Evolutionary conservation across 768 basidiomycete genomes (phyloP).

Genomic region (Agrocybe pediades): DNA sequence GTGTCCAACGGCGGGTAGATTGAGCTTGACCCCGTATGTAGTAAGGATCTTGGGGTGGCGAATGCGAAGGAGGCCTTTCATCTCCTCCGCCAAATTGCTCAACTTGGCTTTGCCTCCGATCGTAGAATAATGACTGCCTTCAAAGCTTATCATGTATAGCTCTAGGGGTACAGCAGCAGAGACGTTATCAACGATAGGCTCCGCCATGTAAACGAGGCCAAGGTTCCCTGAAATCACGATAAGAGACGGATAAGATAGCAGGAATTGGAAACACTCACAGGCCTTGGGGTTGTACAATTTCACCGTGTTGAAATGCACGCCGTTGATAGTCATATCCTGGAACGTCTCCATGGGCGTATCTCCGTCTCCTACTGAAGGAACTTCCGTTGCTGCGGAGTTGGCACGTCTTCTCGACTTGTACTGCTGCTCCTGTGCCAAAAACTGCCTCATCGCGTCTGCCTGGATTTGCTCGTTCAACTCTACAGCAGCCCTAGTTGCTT

Average conservation of each 20-base stretch:
- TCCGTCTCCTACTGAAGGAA: slow-evolving; percentile 39
- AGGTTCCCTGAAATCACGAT: slow-evolving; percentile 47
- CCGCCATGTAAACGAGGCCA: slow-evolving; percentile 70
- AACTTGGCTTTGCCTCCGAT: slow-evolving; percentile 75
- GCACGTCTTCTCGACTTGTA: slow-evolving; percentile 63
- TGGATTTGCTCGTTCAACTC: slow-evolving; percentile 68
- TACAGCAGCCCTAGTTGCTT: slow-evolving; percentile 52
- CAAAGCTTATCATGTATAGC: slow-evolving; percentile 66
- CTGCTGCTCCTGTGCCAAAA: slow-evolving; percentile 51
- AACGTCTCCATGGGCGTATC: slow-evolving; percentile 68
- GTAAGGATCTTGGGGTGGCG: slow-evolving; percentile 68
- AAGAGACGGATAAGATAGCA: not conserved
- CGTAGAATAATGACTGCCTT: slow-evolving; percentile 67
- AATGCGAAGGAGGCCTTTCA: slow-evolving; percentile 58
- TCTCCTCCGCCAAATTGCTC: slow-evolving; percentile 63
- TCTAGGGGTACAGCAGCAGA: slow-evolving; percentile 62
- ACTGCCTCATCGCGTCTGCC: slow-evolving; percentile 63
- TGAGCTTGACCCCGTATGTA: slow-evolving; percentile 68
- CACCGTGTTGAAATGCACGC: slow-evolving; percentile 62
- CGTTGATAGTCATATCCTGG: slow-evolving; percentile 57
- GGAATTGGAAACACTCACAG: slow-evolving; percentile 40
- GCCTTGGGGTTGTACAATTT: slow-evolving; percentile 72
- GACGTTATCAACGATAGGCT: slow-evolving; percentile 72
- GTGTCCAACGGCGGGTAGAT: slow-evolving; percentile 47
- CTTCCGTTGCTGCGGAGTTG: slow-evolving; percentile 71